Conservation (phyloP, 768 basidiomycete genomes). For the Leccinellum albellum region DNA sequence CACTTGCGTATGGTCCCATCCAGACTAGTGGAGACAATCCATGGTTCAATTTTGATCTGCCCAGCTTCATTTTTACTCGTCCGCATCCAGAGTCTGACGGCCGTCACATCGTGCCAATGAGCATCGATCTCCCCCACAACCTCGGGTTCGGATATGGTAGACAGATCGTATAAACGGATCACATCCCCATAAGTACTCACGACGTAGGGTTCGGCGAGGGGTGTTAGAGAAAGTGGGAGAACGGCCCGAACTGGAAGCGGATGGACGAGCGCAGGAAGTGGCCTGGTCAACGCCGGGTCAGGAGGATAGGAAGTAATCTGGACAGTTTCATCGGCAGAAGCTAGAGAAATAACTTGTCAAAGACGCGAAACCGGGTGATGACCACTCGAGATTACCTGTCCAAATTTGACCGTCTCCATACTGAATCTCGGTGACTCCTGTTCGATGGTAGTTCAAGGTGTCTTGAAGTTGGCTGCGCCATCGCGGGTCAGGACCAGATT, state of each 20-base stretch:
- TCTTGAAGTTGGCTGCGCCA: conserved; percentile 51
- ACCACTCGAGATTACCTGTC: conserved; percentile 57
- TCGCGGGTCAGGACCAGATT: conserved; percentile 36
- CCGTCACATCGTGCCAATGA: conserved; percentile 88
- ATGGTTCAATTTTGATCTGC: conserved; percentile 58
- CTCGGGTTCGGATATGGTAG: conserved; percentile 62
- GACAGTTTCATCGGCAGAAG: conserved; percentile 85
- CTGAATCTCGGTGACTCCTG: conserved; percentile 72
- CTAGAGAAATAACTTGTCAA: conserved; percentile 38
- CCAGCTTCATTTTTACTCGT: conserved; percentile 42
- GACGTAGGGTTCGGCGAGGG: conserved; percentile 67
- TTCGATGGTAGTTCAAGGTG: conserved; percentile 73
- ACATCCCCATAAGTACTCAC: conserved; percentile 83
- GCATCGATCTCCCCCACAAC: conserved; percentile 73
- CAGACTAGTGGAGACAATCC: conserved; percentile 79
- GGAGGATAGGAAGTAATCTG: conserved; percentile 52
- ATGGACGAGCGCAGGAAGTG: conserved; percentile 53
- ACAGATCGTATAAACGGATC: conserved; percentile 78
- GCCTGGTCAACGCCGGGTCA: conserved; percentile 31
- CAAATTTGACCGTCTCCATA: conserved; percentile 74
- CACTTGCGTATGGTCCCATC: conserved; percentile 88
- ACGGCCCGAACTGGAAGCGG: conserved; percentile 66
- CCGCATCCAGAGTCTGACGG: conserved; percentile 69
- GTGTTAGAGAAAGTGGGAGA: conserved; percentile 62
- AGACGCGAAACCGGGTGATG: not conserved